These are phyloP conservation scores for Alternaria dauci DNA, from an alignment of 2,329 filamentous ascomycete species.

Conservation along the genomic window DNA sequence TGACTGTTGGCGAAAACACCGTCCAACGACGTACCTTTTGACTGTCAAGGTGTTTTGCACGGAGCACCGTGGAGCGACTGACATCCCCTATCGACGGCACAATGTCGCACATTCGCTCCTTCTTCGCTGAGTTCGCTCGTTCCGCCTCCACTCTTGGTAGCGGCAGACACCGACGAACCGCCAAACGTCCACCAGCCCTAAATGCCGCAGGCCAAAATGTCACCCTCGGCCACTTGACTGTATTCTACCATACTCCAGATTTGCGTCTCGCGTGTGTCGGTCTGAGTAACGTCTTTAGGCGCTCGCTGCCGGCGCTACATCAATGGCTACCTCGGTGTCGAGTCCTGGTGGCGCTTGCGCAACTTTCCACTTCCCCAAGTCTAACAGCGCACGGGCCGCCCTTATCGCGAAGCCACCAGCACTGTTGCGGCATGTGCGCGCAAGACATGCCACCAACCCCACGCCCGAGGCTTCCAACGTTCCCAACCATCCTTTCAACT, in stretches of 20 bases:
- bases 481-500: slow-evolving; percentile 1
- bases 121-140: slow-evolving; percentile 6
- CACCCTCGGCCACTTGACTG: slow-evolving; percentile 12
- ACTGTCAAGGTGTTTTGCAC: not conserved
- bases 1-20: not conserved
- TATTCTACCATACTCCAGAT: slow-evolving; percentile 16
- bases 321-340: slow-evolving; percentile 5
- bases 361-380: slow-evolving; percentile 16
- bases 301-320: slow-evolving; percentile 12
- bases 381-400: slow-evolving; percentile 11
- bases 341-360: slow-evolving; percentile 17
- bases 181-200: slow-evolving; percentile 5
- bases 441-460: slow-evolving; percentile 7
- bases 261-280: slow-evolving; percentile 16
- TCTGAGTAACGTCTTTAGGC: slow-evolving; percentile 8
- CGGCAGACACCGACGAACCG: slow-evolving; percentile 5
- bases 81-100: not conserved
- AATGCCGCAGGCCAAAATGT: slow-evolving; percentile 7
- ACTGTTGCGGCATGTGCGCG: slow-evolving; percentile 20
- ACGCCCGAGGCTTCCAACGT: not conserved
- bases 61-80: not conserved
- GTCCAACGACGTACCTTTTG: not conserved
- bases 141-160: slow-evolving; percentile 6
- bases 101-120: slow-evolving; percentile 5
- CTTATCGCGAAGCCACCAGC: slow-evolving; percentile 11